Percentiles rank a stretch among this genome's conserved stretches.
These are phyloP conservation scores for Ilyonectria sp. DNA, from an alignment of 2,329 filamentous ascomycete genomes.

Conservation along the genomic window DNA sequence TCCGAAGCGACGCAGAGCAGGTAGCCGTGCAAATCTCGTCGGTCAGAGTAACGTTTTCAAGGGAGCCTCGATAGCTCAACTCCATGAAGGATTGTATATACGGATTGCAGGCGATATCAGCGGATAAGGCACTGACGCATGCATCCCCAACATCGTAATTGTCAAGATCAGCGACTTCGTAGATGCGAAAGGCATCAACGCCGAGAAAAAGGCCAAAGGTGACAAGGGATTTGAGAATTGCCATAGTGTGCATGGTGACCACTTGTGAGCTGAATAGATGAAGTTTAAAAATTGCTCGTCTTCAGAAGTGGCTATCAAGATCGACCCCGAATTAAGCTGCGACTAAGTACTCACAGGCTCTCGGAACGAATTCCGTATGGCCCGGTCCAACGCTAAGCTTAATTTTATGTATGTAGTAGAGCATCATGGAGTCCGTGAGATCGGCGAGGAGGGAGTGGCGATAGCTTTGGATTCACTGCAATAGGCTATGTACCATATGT, in stretches of 20 bases:
- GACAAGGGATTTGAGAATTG: conserved; percentile 10
- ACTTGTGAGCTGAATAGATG: conserved; percentile 2
- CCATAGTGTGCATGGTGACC: conserved; percentile 9
- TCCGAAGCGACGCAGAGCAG: conserved; percentile 26
- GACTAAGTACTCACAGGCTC: background rate
- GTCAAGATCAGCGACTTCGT: conserved; percentile 14
- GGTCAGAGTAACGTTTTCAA: conserved; percentile 23
- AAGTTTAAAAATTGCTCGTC: background rate
- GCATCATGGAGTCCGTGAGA: background rate
- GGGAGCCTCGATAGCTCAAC: conserved; percentile 15
- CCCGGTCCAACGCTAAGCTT: background rate
- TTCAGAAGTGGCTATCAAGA: conserved; percentile 17
- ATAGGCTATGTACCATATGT: background rate
- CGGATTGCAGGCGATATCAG: conserved; percentile 15
- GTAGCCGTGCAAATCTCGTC: conserved; percentile 20
- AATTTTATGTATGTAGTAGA: background rate
- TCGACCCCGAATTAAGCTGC: conserved; percentile 18
- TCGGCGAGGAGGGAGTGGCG: background rate
- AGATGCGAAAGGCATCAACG: conserved; percentile 10
- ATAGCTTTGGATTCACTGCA: background rate
- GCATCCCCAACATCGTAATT: conserved; percentile 15
- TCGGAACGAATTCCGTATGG: background rate
- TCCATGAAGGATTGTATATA: conserved; percentile 12
- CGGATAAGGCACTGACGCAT: conserved; percentile 22
- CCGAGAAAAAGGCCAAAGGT: conserved; percentile 14